phyloP scores from a whole-genome alignment of 805 yeast species.

The Nakazawaea peltata region DNA sequence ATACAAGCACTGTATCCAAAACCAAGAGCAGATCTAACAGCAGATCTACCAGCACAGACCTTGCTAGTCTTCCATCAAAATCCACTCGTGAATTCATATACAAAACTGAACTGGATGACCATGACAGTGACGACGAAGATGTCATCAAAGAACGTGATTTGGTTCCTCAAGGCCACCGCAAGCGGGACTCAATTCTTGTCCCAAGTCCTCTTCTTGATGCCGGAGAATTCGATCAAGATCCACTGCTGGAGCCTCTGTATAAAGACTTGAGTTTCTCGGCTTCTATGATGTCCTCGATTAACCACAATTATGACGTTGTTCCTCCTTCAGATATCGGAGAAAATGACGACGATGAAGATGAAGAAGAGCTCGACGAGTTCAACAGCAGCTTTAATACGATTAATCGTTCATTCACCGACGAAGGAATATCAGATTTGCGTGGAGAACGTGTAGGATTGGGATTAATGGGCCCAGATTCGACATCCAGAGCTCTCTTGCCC shows the following conservation, averaged over 20 bases:
- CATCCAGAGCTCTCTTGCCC: neutral
- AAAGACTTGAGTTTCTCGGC: slow-evolving; percentile 9
- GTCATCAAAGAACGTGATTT: slow-evolving; percentile 3
- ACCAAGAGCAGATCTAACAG: too few species aligned
- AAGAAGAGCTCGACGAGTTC: too few species aligned
- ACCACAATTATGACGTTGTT: slow-evolving; percentile 8
- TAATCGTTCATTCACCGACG: too few species aligned
- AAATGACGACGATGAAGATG: too few species aligned
- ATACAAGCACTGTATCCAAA: too few species aligned
- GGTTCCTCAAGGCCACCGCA: neutral
- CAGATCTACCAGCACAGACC: too few species aligned
- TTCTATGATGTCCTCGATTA: slow-evolving; percentile 10
- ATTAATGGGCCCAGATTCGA: too few species aligned
- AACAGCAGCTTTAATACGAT: neutral
- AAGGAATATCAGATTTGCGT: too few species aligned
- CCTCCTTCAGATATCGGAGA: slow-evolving; percentile 1
- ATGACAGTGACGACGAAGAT: neutral
- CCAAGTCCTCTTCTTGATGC: slow-evolving; percentile 6
- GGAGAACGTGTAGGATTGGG: too few species aligned
- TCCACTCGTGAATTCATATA: too few species aligned
- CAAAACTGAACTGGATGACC: too few species aligned
- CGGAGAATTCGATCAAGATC: neutral
- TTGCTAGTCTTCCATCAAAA: too few species aligned
- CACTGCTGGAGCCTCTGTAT: neutral
- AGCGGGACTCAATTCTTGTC: slow-evolving; percentile 8